Conservation (phyloP, 495 filamentous ascomycete genomes). For the Platismatia glauca region DNA sequence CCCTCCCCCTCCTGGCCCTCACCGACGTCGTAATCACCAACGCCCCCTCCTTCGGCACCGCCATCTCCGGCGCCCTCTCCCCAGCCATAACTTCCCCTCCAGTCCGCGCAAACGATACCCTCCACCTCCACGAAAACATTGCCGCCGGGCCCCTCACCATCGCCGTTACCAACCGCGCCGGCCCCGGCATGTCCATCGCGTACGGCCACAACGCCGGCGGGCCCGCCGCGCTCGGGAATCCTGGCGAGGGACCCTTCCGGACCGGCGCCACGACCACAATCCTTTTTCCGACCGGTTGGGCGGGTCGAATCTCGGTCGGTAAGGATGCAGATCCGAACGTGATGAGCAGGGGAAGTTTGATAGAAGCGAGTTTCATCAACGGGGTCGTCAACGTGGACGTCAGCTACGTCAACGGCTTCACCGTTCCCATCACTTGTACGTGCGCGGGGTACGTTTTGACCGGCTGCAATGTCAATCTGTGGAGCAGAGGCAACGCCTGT, state of each 20-base stretch:
- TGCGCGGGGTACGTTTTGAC: constrained; percentile 19
- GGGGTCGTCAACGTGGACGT: constrained; percentile 13
- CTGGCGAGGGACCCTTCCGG: neutral
- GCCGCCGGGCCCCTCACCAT: constrained; percentile 8
- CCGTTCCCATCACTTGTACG: constrained; percentile 9
- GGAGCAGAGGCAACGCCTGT: constrained; percentile 12
- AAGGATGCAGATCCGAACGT: neutral
- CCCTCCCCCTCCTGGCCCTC: no score
- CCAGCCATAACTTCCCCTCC: no score
- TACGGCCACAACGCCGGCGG: constrained; percentile 12
- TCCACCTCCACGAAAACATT: neutral
- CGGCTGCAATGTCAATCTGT: constrained; percentile 26
- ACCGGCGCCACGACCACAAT: neutral
- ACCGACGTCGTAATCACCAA: no score
- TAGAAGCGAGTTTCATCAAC: constrained; percentile 17
- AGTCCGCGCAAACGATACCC: no score
- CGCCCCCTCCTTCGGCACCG: no score
- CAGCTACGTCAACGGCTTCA: constrained; percentile 23
- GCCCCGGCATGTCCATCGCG: constrained; percentile 1
- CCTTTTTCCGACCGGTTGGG: constrained; percentile 16
- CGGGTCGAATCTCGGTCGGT: constrained; percentile 18
- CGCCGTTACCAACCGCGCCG: constrained; percentile 1
- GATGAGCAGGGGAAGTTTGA: constrained; percentile 10
- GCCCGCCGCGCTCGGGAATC: constrained; percentile 10
- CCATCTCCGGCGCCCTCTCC: no score